Evolutionary conservation across 2,329 filamentous ascomycete species (phyloP).

Genomic region (Colletotrichum higginsianum): DNA sequence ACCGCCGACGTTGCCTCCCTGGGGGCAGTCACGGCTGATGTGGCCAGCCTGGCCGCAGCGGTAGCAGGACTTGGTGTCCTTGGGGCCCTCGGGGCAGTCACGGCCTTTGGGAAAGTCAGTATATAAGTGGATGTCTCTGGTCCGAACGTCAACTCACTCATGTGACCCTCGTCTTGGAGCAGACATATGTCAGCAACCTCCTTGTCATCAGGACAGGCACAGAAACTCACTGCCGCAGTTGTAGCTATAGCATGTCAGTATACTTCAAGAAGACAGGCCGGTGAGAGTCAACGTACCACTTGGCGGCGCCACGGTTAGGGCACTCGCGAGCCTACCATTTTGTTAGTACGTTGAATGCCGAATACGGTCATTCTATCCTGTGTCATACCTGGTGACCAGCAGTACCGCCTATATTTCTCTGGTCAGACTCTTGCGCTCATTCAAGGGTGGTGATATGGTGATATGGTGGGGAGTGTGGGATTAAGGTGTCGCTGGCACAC

Average conservation of each 20-base stretch:
- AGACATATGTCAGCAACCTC: constrained; percentile 45
- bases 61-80: constrained; percentile 87
- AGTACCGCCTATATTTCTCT: constrained; percentile 46
- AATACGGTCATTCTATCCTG: constrained; percentile 3
- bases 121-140: constrained; percentile 35
- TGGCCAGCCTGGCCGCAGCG: constrained; percentile 88
- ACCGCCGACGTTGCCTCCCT: constrained; percentile 63
- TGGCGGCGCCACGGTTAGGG: constrained; percentile 86
- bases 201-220: constrained; percentile 41
- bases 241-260: constrained; percentile 71
- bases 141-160: constrained; percentile 71
- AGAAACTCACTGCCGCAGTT: constrained; percentile 80
- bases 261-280: neutral
- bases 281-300: constrained; percentile 74
- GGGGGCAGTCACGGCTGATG: constrained; percentile 86
- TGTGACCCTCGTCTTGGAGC: constrained; percentile 75
- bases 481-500: constrained; percentile 37
- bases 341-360: constrained; percentile 46
- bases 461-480: neutral
- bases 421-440: constrained; percentile 40
- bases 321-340: constrained; percentile 81
- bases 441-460: neutral
- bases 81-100: constrained; percentile 90
- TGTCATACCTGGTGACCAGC: constrained; percentile 46
- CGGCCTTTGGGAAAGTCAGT: constrained; percentile 71